Base-by-base conservation (phyloP, 306 rosid genomes). In the Citrullus colocynthis region DNA sequence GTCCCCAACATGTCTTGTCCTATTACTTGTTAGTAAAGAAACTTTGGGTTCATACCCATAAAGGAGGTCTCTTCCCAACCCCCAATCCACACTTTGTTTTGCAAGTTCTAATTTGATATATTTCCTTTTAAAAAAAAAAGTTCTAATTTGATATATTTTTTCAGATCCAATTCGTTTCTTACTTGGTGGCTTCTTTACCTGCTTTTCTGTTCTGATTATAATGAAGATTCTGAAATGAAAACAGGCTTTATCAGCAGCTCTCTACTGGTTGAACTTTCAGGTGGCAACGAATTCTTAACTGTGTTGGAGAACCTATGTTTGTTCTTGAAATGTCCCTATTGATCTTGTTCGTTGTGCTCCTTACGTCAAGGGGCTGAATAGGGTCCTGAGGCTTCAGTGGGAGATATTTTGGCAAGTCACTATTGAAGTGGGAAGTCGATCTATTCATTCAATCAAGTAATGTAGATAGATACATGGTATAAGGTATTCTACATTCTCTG, bases 231-330 rank as follows among this genome's bases (percentile, higher is more conserved):
- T 82, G 81, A 80, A 89, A 87, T 90, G 93, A 92, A 83, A 90
- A 95, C 99, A 90, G 99, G 99, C 96, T 95, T 92, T 91, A 88
- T 78, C 91, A 90, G 97, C 97, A 95, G 99, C 95, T 92, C 78
- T 95, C 85, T 89, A 88, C 99, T 92, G 97, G 97, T 95, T 86
- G 85, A 82, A 85, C 90, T 85, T 78, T 88, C 90, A 86, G 87
- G 90, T 88, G 85, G 84, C 90, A 83, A 82, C 83, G 28, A 63
- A 64, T 83, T 54, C 54, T 76, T 55, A 83, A 86, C 45, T 81
- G 20, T 56, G 60, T 82, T 63, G 69, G 16, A 21, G 76, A 48
- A 64, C 81, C 84, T 18, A 82, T 78, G 80, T 78, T 84, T 78
- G 61, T 86, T 80, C 84, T 88, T 14, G 83, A 86, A 67, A 62